These are phyloP conservation scores for Hypoxylon sp. DNA, from an alignment of 2,329 filamentous ascomycete genomes.

Conservation along the genomic window DNA sequence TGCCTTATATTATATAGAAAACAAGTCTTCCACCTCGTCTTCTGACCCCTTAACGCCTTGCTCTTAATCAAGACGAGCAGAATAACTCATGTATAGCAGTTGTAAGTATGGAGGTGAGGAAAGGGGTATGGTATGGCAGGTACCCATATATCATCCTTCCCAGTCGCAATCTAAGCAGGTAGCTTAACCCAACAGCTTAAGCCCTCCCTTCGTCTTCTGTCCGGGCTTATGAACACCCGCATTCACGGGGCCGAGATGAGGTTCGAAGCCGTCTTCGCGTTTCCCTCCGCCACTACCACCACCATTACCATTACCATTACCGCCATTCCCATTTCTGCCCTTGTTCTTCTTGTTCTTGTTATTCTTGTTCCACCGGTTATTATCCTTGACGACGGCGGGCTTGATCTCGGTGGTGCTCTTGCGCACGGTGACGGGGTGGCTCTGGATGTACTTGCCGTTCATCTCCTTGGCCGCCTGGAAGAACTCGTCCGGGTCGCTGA, in stretches of 20 bases:
- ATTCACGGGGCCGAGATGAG: slow-evolving; percentile 59
- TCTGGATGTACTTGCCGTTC: slow-evolving; percentile 99
- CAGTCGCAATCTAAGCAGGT: not conserved
- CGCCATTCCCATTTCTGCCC: slow-evolving; percentile 48
- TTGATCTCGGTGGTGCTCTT: slow-evolving; percentile 94
- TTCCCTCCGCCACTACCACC: slow-evolving; percentile 41
- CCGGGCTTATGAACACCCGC: slow-evolving; percentile 68
- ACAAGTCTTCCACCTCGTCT: not conserved
- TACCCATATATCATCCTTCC: too few relatives aligned
- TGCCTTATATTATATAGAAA: slow-evolving; percentile 8
- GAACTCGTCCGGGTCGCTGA: slow-evolving; percentile 93
- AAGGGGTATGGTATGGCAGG: too few relatives aligned
- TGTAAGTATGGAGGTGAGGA: too few relatives aligned
- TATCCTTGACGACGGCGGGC: slow-evolving; percentile 71
- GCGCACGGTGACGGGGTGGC: slow-evolving; percentile 87
- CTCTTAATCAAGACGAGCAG: slow-evolving; percentile 1
- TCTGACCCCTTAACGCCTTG: slow-evolving; percentile 12
- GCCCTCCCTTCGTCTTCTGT: slow-evolving; percentile 72
- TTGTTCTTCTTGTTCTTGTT: slow-evolving; percentile 46
- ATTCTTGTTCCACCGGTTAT: slow-evolving; percentile 42
- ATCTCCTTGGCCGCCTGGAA: slow-evolving; percentile 97
- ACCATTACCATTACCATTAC: slow-evolving; percentile 47
- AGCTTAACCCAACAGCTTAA: slow-evolving; percentile 66
- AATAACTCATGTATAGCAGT: too few relatives aligned
- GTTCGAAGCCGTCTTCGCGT: slow-evolving; percentile 53